Evolutionary conservation across 768 basidiomycete species (phyloP).

Genomic region (Panellus pusillus): DNA sequence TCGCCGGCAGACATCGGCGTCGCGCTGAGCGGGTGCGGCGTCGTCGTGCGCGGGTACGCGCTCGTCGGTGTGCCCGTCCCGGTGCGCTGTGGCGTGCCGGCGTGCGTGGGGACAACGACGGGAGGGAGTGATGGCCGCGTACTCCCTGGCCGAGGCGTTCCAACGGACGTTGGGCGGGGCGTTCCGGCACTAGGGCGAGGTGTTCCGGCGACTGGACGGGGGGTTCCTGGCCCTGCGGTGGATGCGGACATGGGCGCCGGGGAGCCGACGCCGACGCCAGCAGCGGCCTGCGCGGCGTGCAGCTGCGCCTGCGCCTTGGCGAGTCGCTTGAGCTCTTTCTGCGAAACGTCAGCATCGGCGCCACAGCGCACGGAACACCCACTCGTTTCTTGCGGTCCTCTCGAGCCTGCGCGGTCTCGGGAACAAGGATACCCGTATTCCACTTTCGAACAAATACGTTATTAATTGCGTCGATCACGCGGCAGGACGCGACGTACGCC

Average conservation of each 20-base stretch:
- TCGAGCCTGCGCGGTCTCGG: conserved; percentile 71
- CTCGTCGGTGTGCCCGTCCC: conserved; percentile 33
- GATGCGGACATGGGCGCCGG: conserved; percentile 32
- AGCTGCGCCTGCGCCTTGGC: conserved; percentile 54
- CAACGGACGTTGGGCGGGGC: conserved; percentile 22
- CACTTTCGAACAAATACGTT: conserved; percentile 43
- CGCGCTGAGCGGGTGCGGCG: conserved; percentile 17
- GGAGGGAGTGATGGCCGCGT: conserved; percentile 21
- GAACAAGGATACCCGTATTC: conserved; percentile 60
- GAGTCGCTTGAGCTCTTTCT: conserved; percentile 75
- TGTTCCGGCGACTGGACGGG: conserved; percentile 16
- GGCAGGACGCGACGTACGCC: conserved; percentile 49
- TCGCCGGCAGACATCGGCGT: conserved; percentile 12
- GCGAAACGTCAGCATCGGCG: conserved; percentile 14
- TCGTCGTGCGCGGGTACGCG: conserved; percentile 25
- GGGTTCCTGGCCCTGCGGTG: conserved; percentile 23
- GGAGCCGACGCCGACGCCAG: conserved; percentile 26
- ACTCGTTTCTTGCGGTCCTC: conserved; percentile 80
- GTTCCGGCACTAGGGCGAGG: conserved; percentile 30
- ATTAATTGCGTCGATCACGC: conserved; percentile 15
- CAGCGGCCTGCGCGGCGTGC: conserved; percentile 28
- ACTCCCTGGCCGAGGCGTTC: conserved; percentile 27
- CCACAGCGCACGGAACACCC: conserved; percentile 28
- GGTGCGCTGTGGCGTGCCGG: conserved; percentile 24
- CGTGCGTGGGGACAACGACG: conserved; percentile 23